A percentile compares a stretch with the other conserved stretches of the same genome.
Conservation (phyloP, 2,329 filamentous ascomycete genomes). For the Beauveria sp. region DNA sequence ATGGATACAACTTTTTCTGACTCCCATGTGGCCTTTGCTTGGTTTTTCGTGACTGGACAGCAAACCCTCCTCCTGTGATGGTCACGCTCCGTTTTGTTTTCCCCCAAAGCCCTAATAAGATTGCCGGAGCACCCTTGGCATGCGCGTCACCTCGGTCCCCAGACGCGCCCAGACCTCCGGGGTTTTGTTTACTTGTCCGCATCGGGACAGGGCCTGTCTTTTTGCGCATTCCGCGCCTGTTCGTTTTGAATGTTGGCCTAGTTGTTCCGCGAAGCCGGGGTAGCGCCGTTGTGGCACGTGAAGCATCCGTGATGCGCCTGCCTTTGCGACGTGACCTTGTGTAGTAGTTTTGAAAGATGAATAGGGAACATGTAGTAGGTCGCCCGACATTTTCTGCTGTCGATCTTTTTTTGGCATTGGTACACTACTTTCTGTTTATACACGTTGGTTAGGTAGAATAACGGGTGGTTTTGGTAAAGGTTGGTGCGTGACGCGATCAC, state of each 20-base stretch:
- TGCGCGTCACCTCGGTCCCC: conserved; percentile 1
- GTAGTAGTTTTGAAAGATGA: neutral
- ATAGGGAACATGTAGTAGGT: neutral
- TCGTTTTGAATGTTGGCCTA: neutral
- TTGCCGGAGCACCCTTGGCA: neutral
- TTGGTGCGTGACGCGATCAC: neutral
- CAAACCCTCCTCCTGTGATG: neutral
- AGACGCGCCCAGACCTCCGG: neutral
- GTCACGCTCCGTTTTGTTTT: neutral
- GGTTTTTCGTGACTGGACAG: neutral
- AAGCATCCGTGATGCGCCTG: neutral
- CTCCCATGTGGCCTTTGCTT: neutral
- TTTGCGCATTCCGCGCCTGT: neutral
- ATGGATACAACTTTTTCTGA: neutral
- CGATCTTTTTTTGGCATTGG: neutral
- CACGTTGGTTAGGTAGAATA: neutral
- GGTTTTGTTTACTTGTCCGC: conserved; percentile 6
- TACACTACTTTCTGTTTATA: neutral
- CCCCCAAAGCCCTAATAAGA: neutral
- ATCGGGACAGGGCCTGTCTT: neutral
- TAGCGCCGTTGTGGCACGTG: neutral
- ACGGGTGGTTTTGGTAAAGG: too few species aligned
- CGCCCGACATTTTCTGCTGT: neutral
- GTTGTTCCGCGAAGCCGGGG: neutral
- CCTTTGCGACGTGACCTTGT: neutral